These are phyloP conservation scores for Kuraishia capsulata DNA, from an alignment of 805 yeast genomes.

Conservation along the genomic window DNA sequence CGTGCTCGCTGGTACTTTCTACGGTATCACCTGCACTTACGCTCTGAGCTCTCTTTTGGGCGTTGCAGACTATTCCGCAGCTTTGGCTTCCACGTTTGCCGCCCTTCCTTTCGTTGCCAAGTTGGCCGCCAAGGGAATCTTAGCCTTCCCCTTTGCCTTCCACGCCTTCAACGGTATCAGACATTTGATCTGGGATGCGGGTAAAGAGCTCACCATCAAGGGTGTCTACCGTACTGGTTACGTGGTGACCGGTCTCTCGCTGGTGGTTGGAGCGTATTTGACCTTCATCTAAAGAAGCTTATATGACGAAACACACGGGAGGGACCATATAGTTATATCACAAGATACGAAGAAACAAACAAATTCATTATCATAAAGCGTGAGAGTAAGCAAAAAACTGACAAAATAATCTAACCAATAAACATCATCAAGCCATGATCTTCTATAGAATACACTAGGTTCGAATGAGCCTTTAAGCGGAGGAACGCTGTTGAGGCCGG, in stretches of 20 bases:
- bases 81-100: constrained; percentile 45
- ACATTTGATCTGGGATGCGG: constrained; percentile 91
- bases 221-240: constrained; percentile 94
- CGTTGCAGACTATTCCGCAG: constrained; percentile 40
- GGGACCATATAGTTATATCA: too few species aligned
- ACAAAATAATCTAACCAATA: not conserved
- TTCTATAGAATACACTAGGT: too few species aligned
- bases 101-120: constrained; percentile 59
- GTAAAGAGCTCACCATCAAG: constrained; percentile 66
- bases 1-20: constrained; percentile 68
- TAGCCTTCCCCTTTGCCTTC: constrained; percentile 80
- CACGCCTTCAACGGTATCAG: constrained; percentile 84
- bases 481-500: too few species aligned
- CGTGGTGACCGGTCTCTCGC: constrained; percentile 62
- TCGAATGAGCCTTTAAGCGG: too few species aligned
- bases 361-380: too few species aligned
- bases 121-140: constrained; percentile 53
- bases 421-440: too few species aligned
- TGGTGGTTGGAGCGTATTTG: constrained; percentile 48
- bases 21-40: constrained; percentile 66
- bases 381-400: too few species aligned
- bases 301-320: too few species aligned
- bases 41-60: constrained; percentile 66
- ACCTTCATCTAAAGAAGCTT: constrained; percentile 32
- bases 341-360: too few species aligned